phyloP scores from a whole-genome alignment of 495 filamentous ascomycete species.

The Schizothecium vesticola region DNA sequence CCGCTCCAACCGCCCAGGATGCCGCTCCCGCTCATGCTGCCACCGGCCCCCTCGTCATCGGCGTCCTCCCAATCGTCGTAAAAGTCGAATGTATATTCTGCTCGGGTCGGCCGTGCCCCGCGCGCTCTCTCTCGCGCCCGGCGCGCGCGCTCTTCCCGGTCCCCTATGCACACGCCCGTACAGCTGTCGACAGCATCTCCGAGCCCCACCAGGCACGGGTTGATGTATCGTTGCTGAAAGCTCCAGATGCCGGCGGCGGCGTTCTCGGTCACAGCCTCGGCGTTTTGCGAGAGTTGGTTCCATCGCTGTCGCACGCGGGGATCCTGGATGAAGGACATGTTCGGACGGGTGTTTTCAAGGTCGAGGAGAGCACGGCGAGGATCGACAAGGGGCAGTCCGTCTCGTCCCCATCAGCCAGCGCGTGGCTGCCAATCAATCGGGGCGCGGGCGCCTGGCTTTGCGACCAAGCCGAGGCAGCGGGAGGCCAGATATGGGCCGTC shows the following conservation, averaged over 20 bases:
- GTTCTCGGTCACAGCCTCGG: conserved; percentile 86
- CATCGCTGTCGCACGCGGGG: conserved; percentile 90
- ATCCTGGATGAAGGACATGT: conserved; percentile 64
- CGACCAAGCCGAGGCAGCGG: background rate
- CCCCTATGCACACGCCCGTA: conserved; percentile 64
- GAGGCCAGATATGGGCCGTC: background rate
- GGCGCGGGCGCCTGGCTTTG: background rate
- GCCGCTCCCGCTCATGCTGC: conserved; percentile 34
- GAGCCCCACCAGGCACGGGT: conserved; percentile 69
- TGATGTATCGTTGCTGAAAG: conserved; percentile 79
- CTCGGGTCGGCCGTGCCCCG: conserved; percentile 51
- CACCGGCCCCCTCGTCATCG: conserved; percentile 30
- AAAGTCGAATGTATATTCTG: conserved; percentile 89
- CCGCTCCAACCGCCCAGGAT: conserved; percentile 55
- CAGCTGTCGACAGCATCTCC: conserved; percentile 62
- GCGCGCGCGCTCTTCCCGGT: conserved; percentile 66
- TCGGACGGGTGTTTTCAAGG: background rate
- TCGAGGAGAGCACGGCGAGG: background rate
- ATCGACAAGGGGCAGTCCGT: background rate
- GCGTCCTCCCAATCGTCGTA: conserved; percentile 95
- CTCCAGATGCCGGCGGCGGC: conserved; percentile 85
- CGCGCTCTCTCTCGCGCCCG: conserved; percentile 53
- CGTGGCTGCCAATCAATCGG: background rate
- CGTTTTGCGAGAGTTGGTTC: conserved; percentile 86
- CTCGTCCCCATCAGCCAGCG: background rate